Evolutionary conservation across 495 filamentous ascomycete genomes (phyloP).

Genomic region (Glonium stellatum): DNA sequence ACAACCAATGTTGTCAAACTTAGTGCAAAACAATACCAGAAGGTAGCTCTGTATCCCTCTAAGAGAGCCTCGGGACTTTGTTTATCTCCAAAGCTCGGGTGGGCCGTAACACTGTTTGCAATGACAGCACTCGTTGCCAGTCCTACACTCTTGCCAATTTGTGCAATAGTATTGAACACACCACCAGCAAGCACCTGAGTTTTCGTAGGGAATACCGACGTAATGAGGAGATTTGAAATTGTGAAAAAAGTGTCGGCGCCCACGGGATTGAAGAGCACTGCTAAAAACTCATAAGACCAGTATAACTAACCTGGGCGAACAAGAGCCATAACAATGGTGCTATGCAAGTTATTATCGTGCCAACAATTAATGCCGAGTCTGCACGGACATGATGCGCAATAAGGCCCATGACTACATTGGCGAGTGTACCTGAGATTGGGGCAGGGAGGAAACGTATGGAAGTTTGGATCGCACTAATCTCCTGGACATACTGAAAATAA

Average conservation of each 20-base stretch:
- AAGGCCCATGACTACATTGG: conserved; percentile 50
- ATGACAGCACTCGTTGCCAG: conserved; percentile 52
- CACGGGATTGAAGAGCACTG: conserved; percentile 45
- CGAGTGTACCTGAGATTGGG: conserved; percentile 45
- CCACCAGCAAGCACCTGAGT: conserved; percentile 57
- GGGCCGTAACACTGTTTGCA: conserved; percentile 44
- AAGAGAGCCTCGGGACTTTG: conserved; percentile 40
- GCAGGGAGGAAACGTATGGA: conserved; percentile 52
- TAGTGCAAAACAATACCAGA: conserved; percentile 53
- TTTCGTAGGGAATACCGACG: conserved; percentile 48
- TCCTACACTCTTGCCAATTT: conserved; percentile 55
- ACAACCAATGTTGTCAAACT: conserved; percentile 41
- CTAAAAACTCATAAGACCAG: conserved; percentile 52
- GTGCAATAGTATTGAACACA: conserved; percentile 57
- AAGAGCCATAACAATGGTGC: conserved; percentile 51
- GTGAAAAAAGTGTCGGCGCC: conserved; percentile 56
- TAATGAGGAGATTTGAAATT: conserved; percentile 55
- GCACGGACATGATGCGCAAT: conserved; percentile 49
- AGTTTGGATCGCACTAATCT: conserved; percentile 36
- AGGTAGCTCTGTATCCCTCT: conserved; percentile 53
- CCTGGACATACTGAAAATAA: conserved; percentile 49
- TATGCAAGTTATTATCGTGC: conserved; percentile 40
- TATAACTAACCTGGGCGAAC: conserved; percentile 44
- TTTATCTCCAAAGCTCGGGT: conserved; percentile 25
- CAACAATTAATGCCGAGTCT: conserved; percentile 42